These are phyloP conservation scores for Trichosporon asahii DNA, from an alignment of 1,284 basidiomycete genomes.

Conservation along the genomic window DNA sequence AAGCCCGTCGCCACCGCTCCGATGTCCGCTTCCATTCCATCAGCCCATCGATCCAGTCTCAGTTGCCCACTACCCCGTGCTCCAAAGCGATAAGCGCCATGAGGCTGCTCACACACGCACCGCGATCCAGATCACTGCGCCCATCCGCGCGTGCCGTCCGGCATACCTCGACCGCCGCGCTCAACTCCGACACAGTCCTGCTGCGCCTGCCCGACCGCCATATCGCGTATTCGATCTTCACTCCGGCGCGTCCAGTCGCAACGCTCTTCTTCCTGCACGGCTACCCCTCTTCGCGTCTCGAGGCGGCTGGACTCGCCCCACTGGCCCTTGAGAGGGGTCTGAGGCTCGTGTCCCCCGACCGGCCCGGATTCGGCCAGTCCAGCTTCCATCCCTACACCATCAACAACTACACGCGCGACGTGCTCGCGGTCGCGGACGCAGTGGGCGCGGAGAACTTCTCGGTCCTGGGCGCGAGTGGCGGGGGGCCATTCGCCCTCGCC, in stretches of 20 bases:
- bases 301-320: not conserved
- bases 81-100: too few species aligned
- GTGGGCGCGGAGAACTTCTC: not conserved
- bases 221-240: not conserved
- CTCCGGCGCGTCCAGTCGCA: not conserved
- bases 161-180: not conserved
- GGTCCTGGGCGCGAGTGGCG: constrained; percentile 18
- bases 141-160: not conserved
- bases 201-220: not conserved
- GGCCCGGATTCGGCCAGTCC: constrained; percentile 21
- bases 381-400: not conserved
- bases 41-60: not conserved
- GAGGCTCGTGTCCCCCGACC: constrained; percentile 19
- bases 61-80: not conserved
- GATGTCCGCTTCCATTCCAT: not conserved
- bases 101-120: not conserved
- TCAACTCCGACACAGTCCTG: not conserved
- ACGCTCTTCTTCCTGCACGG: constrained; percentile 22
- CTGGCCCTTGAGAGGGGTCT: not conserved
- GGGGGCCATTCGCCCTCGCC: constrained; percentile 21
- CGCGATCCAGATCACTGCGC: not conserved
- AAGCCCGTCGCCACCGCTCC: too few species aligned
- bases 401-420: constrained; percentile 6
- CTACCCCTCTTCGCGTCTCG: constrained; percentile 20
- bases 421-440: constrained; percentile 12